Conservation (phyloP, 2,329 filamentous ascomycete genomes). For the Claviceps paspali region DNA sequence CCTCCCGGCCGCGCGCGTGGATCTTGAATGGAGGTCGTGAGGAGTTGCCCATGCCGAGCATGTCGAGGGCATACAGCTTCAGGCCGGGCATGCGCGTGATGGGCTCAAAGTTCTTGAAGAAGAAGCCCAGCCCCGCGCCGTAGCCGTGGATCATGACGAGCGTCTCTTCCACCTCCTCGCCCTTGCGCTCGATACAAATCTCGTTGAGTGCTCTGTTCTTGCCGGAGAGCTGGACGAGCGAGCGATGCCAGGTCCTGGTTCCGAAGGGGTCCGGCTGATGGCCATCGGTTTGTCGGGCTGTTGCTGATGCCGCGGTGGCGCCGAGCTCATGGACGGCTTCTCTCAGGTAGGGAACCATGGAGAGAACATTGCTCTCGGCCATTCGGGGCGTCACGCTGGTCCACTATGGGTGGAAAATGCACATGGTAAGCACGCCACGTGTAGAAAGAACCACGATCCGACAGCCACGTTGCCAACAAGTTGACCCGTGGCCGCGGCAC, state of each 20-base stretch:
- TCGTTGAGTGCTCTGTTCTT: constrained; percentile 85
- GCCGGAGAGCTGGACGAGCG: constrained; percentile 69
- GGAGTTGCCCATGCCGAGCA: constrained; percentile 89
- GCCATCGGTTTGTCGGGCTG: constrained; percentile 10
- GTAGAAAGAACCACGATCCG: background rate
- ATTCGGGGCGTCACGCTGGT: constrained; percentile 62
- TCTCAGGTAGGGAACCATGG: constrained; percentile 69
- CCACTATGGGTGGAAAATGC: constrained; percentile 52
- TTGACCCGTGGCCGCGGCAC: too few species aligned
- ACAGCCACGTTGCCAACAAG: too few species aligned
- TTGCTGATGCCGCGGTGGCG: constrained; percentile 9
- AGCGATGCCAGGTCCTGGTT: constrained; percentile 70
- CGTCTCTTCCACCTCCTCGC: constrained; percentile 66
- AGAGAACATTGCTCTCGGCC: constrained; percentile 79
- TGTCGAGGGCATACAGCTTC: constrained; percentile 85
- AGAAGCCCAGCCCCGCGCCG: constrained; percentile 89
- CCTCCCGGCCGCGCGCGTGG: constrained; percentile 62
- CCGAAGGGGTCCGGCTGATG: constrained; percentile 70
- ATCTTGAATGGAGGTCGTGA: constrained; percentile 73
- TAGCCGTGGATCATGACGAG: constrained; percentile 96
- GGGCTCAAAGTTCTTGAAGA: constrained; percentile 94
- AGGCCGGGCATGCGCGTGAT: constrained; percentile 66
- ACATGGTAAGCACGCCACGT: background rate
- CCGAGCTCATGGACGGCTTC: constrained; percentile 55
- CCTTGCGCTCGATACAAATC: constrained; percentile 73